Percentiles rank a stretch among this genome's conserved stretches.
Conservation (phyloP, 345 rosid genomes). For the Durio zibethinus region DNA sequence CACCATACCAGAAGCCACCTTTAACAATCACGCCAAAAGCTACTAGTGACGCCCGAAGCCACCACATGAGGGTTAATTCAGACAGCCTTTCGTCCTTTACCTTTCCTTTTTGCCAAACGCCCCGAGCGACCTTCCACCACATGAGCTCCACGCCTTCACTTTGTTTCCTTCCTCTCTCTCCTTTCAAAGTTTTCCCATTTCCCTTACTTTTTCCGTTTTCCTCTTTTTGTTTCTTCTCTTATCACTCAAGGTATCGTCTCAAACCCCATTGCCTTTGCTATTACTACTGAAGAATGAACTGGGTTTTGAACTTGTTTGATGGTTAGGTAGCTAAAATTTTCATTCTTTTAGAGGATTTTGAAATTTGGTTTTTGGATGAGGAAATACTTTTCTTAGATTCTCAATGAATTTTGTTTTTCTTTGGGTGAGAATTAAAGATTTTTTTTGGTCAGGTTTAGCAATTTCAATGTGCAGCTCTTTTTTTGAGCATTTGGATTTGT, state of each 20-base stretch:
- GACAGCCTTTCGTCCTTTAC: too few species aligned
- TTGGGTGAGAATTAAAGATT: neutral
- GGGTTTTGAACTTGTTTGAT: neutral
- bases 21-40: too few species aligned
- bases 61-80: too few species aligned
- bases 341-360: neutral
- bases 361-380: neutral
- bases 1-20: too few species aligned
- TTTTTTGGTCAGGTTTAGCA: neutral
- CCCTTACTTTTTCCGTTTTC: neutral
- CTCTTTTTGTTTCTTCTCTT: constrained; percentile 7
- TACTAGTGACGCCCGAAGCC: too few species aligned
- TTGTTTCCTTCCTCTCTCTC: constrained; percentile 14
- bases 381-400: neutral
- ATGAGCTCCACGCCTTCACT: too few species aligned
- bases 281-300: neutral
- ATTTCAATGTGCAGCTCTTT: neutral
- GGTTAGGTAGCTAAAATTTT: neutral
- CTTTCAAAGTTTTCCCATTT: neutral
- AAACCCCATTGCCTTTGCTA: neutral
- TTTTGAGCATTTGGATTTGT: neutral
- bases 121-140: too few species aligned
- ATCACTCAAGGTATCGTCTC: constrained; percentile 14
- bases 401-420: neutral
- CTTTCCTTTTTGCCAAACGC: too few species aligned